Base-by-base conservation (phyloP, 257 asterid species). In the Craterostigma plantagineum region DNA sequence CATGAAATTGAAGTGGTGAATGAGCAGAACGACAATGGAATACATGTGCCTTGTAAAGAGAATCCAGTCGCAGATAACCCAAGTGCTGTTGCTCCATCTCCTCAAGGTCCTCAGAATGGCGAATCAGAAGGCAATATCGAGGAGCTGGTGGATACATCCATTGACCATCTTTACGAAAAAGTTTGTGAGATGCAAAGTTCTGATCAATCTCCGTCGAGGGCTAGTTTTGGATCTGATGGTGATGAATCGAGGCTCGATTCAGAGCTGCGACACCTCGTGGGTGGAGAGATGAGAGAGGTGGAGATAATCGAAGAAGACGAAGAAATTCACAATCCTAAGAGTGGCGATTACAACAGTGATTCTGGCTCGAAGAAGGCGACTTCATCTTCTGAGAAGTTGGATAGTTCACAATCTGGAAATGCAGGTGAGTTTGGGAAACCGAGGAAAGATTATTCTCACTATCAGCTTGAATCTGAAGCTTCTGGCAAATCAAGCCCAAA, bases 111-210 rank as follows among this genome's bases (percentile, higher is more conserved):
- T 23, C 64, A 33, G 1, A 63, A 68, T 54, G 79, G 57, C 8
- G 66, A 51, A 14, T 13, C 11, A 3, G 65, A 36, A 23, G 52
- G 39, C 42, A 63, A 49, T 41, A 67, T 35, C 8, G 65, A 68
- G 41, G 76, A 34, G 51, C 71, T 11, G 53, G 73, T 52, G 43
- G 94, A 81, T 55, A 61, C 87, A 44, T 81, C 94, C 11, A 86
- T 86, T 36, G 93, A 86, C 52, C 87, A 82, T 56, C 93, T 81
- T 23, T 86, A 86, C 53, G 85, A 76, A 15, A 81, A 78, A 37
- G 94, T 81, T 16, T 86, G 76, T 57, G 97, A 86, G 67, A 78
- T 86, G 93, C 97, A 82, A 65, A 86, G 97, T 52, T 86, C 97
- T 33, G 97, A 86, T 49, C 93, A 63, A 11, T 86, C 97, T 3